These are phyloP conservation scores for Domatiomyces catenatus DNA, from an alignment of 2,329 filamentous ascomycete species.

Conservation along the genomic window DNA sequence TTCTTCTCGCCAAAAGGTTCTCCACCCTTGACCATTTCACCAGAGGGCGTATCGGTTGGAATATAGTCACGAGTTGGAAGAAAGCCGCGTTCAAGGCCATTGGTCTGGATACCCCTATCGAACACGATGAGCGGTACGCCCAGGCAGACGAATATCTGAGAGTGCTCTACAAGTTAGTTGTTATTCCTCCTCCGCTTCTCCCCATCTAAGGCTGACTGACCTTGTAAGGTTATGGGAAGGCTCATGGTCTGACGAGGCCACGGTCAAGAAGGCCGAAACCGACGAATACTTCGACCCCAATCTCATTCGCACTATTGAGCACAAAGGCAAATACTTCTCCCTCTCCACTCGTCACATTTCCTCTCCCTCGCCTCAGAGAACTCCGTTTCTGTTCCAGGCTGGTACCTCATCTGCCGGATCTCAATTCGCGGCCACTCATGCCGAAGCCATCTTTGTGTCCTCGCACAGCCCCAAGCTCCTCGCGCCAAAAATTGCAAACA, in stretches of 20 bases:
- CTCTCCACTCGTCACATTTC: slow-evolving; percentile 33
- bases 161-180: slow-evolving; percentile 43
- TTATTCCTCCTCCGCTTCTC: background rate
- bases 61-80: slow-evolving; percentile 50
- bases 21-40: slow-evolving; percentile 49
- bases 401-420: slow-evolving; percentile 44
- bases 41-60: slow-evolving; percentile 47
- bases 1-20: slow-evolving; percentile 46
- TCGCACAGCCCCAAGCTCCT: slow-evolving; percentile 37
- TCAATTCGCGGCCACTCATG: slow-evolving; percentile 41
- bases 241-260: slow-evolving; percentile 44
- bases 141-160: slow-evolving; percentile 48
- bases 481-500: slow-evolving; percentile 36
- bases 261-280: slow-evolving; percentile 37
- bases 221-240: slow-evolving; percentile 35
- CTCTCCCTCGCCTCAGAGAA: slow-evolving; percentile 42
- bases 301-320: slow-evolving; percentile 45
- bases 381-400: slow-evolving; percentile 44
- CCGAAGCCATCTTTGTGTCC: slow-evolving; percentile 46
- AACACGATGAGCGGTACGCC: slow-evolving; percentile 46
- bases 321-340: slow-evolving; percentile 39
- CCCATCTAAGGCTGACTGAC: background rate
- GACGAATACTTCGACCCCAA: slow-evolving; percentile 45
- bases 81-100: slow-evolving; percentile 50
- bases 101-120: slow-evolving; percentile 40